These are phyloP conservation scores for Dentipellis sp. DNA, from an alignment of 768 basidiomycete genomes.

Conservation along the genomic window DNA sequence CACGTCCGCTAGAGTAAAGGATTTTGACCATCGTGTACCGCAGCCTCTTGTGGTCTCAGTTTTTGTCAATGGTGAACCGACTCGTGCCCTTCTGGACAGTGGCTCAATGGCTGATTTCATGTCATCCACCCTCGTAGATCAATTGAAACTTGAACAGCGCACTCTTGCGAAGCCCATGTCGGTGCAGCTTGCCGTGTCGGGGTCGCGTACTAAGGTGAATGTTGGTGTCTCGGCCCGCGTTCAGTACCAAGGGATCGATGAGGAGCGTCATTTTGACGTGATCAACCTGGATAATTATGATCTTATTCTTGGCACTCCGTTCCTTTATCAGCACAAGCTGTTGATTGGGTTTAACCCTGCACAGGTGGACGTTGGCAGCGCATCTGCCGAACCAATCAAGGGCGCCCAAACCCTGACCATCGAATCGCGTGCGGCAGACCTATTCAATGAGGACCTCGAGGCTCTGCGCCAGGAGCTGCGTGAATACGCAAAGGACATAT, in stretches of 20 bases:
- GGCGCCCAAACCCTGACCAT: background rate
- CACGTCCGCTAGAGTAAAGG: background rate
- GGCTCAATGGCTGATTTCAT: background rate
- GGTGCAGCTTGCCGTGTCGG: background rate
- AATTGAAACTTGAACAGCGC: background rate
- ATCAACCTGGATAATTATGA: background rate
- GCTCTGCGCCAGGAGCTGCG: slow-evolving; percentile 7
- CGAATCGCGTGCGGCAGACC: background rate
- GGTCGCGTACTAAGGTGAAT: background rate
- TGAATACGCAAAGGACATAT: slow-evolving; percentile 12
- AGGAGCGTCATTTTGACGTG: slow-evolving; percentile 3
- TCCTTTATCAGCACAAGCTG: background rate
- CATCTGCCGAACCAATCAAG: background rate
- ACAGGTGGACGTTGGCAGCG: background rate
- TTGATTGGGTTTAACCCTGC: background rate
- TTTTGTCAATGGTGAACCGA: background rate
- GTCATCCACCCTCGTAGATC: background rate
- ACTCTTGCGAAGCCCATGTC: background rate
- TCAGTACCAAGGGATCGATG: slow-evolving; percentile 14
- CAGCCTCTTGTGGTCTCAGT: background rate
- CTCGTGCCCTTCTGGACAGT: background rate
- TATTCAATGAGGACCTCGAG: background rate
- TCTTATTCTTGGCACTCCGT: background rate
- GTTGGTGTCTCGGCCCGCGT: background rate
- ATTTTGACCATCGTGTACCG: background rate